Evolutionary conservation across 192 early-diverging fungal species (phyloP).

Genomic region (Oehlia diaphana): DNA sequence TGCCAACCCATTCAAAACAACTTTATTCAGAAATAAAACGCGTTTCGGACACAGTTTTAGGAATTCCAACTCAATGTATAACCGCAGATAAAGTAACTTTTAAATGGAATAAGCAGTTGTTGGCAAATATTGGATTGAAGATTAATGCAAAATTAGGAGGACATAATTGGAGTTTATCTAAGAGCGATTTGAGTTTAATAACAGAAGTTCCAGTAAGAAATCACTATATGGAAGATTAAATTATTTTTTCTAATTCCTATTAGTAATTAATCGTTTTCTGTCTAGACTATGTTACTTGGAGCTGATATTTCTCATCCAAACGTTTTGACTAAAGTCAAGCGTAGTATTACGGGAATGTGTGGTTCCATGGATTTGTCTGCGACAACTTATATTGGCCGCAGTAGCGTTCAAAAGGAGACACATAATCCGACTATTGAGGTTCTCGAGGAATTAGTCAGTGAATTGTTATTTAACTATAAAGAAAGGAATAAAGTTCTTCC

Average conservation of each 20-base stretch:
- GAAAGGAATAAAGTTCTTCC: slow-evolving; percentile 66
- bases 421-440: slow-evolving; percentile 70
- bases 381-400: slow-evolving; percentile 57
- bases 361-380: slow-evolving; percentile 64
- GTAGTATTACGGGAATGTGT: slow-evolving; percentile 75
- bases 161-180: slow-evolving; percentile 69
- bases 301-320: slow-evolving; percentile 20
- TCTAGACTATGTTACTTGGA: slow-evolving; percentile 31
- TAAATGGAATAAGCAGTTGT: slow-evolving; percentile 81
- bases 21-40: slow-evolving; percentile 84
- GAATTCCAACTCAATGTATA: slow-evolving; percentile 88
- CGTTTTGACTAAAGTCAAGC: slow-evolving; percentile 41
- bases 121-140: slow-evolving; percentile 92
- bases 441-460: slow-evolving; percentile 64
- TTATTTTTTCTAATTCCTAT: slow-evolving; percentile 62
- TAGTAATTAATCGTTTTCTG: not conserved
- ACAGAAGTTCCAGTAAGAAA: slow-evolving; percentile 71
- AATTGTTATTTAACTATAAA: slow-evolving; percentile 71
- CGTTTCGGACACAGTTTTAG: slow-evolving; percentile 82
- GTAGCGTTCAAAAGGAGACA: slow-evolving; percentile 61
- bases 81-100: slow-evolving; percentile 73
- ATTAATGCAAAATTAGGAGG: slow-evolving; percentile 93
- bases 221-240: slow-evolving; percentile 86
- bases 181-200: slow-evolving; percentile 66
- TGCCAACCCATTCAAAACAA: slow-evolving; percentile 76